phyloP scores from a whole-genome alignment of 805 yeast species.

The Wickerhamiella galacta region DNA sequence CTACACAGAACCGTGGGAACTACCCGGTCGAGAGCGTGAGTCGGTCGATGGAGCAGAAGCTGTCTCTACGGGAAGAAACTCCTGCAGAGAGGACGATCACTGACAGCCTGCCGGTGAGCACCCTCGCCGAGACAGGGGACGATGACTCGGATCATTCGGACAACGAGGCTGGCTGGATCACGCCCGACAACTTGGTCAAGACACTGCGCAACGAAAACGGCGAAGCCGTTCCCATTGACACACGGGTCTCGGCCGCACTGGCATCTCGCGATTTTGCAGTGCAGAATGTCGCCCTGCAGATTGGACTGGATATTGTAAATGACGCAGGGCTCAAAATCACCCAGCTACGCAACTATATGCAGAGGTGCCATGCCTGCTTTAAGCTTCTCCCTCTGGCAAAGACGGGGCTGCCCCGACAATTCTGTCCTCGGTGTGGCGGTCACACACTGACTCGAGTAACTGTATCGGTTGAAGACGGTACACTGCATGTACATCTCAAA shows the following conservation, averaged over 20 bases:
- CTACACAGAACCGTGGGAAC: neutral
- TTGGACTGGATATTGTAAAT: constrained; percentile 77
- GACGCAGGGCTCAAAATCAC: constrained; percentile 72
- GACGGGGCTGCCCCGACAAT: constrained; percentile 48
- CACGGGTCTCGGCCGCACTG: constrained; percentile 55
- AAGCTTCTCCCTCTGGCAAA: constrained; percentile 61
- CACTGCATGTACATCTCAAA: constrained; percentile 74
- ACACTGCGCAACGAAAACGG: constrained; percentile 52
- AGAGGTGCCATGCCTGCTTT: constrained; percentile 96
- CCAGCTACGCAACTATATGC: constrained; percentile 79
- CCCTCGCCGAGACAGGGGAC: constrained; percentile 13
- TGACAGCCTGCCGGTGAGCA: too few relatives aligned
- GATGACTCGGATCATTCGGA: constrained; percentile 41
- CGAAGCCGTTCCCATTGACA: constrained; percentile 37
- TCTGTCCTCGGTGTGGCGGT: constrained; percentile 94
- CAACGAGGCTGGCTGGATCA: constrained; percentile 86
- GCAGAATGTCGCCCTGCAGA: constrained; percentile 84
- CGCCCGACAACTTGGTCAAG: constrained; percentile 66
- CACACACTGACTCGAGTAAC: constrained; percentile 79
- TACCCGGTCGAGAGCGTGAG: too few relatives aligned
- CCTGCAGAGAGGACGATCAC: too few relatives aligned
- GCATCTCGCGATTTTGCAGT: constrained; percentile 96
- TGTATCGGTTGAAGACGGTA: constrained; percentile 70
- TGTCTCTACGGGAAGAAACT: too few relatives aligned
- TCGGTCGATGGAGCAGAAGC: too few relatives aligned